phyloP scores from a whole-genome alignment of 345 rosid species.

The Eucalyptus pauciflora region DNA sequence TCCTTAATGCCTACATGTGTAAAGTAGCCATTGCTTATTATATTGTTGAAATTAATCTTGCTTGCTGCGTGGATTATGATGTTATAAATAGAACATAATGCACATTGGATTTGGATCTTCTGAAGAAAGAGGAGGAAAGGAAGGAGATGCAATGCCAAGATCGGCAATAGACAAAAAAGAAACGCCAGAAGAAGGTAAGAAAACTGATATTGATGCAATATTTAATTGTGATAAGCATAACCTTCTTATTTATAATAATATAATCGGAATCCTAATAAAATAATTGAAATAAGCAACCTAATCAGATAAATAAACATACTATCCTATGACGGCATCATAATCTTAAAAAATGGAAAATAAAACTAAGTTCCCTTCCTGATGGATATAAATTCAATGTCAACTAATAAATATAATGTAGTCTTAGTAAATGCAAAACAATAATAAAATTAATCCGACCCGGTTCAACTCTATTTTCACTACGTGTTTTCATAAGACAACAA shows the following conservation, averaged over 20 bases:
- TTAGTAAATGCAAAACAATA: background rate
- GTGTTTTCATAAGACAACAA: background rate
- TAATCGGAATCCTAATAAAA: background rate
- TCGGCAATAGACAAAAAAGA: background rate
- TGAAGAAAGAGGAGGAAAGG: background rate
- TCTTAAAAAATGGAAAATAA: background rate
- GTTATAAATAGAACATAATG: background rate
- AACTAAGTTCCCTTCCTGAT: background rate
- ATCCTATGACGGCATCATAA: background rate
- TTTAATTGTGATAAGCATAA: background rate
- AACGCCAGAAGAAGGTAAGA: background rate
- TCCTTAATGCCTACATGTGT: background rate
- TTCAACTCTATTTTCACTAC: background rate
- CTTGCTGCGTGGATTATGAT: background rate
- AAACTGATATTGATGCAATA: background rate
- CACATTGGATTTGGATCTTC: background rate
- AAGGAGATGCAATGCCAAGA: background rate
- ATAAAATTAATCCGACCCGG: background rate
- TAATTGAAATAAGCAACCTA: background rate
- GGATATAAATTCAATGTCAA: background rate
- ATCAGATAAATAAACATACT: background rate
- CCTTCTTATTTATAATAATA: background rate
- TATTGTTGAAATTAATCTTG: background rate
- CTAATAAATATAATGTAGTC: background rate
- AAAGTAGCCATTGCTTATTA: background rate